Evolutionary conservation across 805 yeast genomes (phyloP), one percentile per base, ranked within the genome.

Genomic region (Wickerhamomyces chaumierensis): DNA sequence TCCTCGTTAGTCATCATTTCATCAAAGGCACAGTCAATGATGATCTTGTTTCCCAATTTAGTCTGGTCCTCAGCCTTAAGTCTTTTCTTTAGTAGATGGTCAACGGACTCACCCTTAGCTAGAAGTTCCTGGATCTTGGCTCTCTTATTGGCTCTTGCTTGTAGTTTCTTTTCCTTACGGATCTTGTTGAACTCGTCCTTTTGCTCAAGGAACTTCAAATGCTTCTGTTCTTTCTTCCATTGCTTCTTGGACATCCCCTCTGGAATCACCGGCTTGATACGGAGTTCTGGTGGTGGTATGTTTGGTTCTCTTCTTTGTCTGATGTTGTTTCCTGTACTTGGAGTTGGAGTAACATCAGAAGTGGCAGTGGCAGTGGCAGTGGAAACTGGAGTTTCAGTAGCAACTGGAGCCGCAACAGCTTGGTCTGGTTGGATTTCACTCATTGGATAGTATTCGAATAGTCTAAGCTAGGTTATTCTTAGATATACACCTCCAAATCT

Each of bases 1-100:
- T 78, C 82, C 43, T 78, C 79, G 16, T 78, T 83, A 29, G 70
- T 73, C 98, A 92, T 92, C 51, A 82, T 53, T 34, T 83, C 92
- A 53, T 92, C 97, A 57, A 90, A 90, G 14, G 72, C 82, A 60
- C 98, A 90, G 59, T 90, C 98, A 45, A 88, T 53, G n/a, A 88
- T 62, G 20, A 88, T 65, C 5, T 56, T 61, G 7, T 76, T 68
- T 0, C 71, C 75, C 2, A 76, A 65, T 12, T 59, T 59, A 2
- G 45, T 48, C 51, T 79, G 87, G 13, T 64, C 61, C 18, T 60
- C 47, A 38, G 61, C 61, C 31, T 41, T 44, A 19, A 39, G 66
- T n/a, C 66, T 62, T 31, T 55, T 59, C 34, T 59, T 56, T 23
- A 65, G 51, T 34, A 64, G 46, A 18, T 68, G 62, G 34, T 58